Base-by-base conservation (phyloP, 306 rosid species). In the Corylus avellana region DNA sequence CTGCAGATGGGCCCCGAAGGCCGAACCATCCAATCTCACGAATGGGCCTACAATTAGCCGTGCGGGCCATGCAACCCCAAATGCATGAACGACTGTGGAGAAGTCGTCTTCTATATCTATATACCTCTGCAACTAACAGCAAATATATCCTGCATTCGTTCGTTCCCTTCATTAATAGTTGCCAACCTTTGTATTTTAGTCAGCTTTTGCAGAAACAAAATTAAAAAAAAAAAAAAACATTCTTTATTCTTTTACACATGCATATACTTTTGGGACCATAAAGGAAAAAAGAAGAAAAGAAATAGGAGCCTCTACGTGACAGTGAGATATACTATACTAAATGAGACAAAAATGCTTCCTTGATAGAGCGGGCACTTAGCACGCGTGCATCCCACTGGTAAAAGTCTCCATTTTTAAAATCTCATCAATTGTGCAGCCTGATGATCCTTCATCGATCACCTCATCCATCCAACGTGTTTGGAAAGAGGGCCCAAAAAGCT, bases 331-430 rank as follows among this genome's bases (percentile, higher is more conserved):
- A 48, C 51, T 12, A 67, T 67, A 39, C 6, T 39, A 9, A 37
- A 3, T 67, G 50, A 8, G 50, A 39, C 50, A 67, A 17, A 29
- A 67, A 17, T 8, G 72, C 13, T 39, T 67, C 13, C 84, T 53
- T 32, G 39, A 9, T 70, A 8, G 72, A 69, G 47, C 25, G 56
- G 72, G 77, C 80, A 81, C 70, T 35, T 22, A 75, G 80, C 84
- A 80, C 76, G 80, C 84, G 76, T 68, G 80, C 80, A 42, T 68
- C 48, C 66, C 62, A 74, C 57, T 55, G 54, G 22, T 22, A 68
- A 29, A 39, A 58, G 63, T 68, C 72, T 50, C 80, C n/a, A 12
- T 80, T 56, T 5, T 75, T 8, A 67, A 37, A 67, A 37, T 67
- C 14, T 67, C 48, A 67, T 39, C 50, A 67, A 14, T 39, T 67